phyloP scores from a whole-genome alignment of 768 basidiomycete species.

The Lactarius hatsudake region DNA sequence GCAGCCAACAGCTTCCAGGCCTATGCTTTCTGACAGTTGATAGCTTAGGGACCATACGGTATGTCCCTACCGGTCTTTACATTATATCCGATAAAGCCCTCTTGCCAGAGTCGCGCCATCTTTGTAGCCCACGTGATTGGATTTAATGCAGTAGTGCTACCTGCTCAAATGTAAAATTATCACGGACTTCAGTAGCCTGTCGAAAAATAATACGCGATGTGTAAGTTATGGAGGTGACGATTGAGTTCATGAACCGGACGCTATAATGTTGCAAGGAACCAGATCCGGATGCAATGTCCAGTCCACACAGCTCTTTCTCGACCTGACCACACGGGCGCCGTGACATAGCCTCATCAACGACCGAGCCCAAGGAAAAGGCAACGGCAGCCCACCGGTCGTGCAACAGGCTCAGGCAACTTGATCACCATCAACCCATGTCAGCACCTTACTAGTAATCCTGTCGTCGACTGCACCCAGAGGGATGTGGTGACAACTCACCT shows the following conservation, averaged over 20 bases:
- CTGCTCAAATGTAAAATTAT: not conserved
- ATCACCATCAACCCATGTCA: slow-evolving; percentile 32
- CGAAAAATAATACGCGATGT: no score
- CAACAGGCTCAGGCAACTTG: slow-evolving; percentile 34
- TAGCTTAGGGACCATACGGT: not conserved
- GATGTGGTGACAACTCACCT: no score
- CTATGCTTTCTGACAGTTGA: not conserved
- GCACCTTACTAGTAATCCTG: no score
- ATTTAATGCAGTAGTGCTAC: not conserved
- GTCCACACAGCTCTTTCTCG: no score
- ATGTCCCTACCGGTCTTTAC: not conserved
- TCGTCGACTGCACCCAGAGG: no score
- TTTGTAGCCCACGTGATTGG: not conserved
- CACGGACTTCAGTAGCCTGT: not conserved
- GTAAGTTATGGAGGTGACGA: no score
- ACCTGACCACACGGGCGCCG: no score
- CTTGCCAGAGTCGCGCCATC: not conserved
- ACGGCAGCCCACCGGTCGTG: slow-evolving; percentile 35
- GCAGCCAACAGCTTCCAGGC: slow-evolving; percentile 7
- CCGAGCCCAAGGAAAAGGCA: slow-evolving; percentile 1
- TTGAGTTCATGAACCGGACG: no score
- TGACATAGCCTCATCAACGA: no score
- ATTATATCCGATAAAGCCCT: not conserved
- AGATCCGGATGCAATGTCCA: no score
- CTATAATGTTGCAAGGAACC: no score